Base-by-base conservation (phyloP, 192 early-diverging fungal genomes). In the Backusella macrospora region DNA sequence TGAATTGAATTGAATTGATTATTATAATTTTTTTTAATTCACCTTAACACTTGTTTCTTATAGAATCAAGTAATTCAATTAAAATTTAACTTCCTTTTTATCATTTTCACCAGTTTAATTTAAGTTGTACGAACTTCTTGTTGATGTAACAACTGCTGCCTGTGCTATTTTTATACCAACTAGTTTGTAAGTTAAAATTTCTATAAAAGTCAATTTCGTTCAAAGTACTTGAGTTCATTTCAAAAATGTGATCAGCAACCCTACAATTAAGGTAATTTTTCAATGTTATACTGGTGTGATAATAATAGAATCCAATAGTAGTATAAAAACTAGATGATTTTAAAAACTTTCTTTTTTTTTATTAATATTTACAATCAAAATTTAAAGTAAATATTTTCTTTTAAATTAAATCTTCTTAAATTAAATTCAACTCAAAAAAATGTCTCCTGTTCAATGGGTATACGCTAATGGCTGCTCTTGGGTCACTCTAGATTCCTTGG, bases 381-480 rank as follows among this genome's bases (percentile, higher is more conserved):
- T 34, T 34, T 34, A 1, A 34, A 34, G 0, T 34, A 34, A 34
- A 2, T 2, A 0, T 34, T 2, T 34, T 59, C 21, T 59, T 59
- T 59, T 18, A 26, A 46, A 59, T 23, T 13, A 26, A 59, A 59
- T 23, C 9, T 59, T 59, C 26, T 46, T 0, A 21, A 59, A 18
- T 59, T 12, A 1, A 55, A 59, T 10, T 52, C 21, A 52, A 13
- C 52, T 52, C 21, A 52, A 13, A 18, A 59, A 26, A 4, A 59
- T 59, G 52, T 8, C 52, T 13, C 26, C 52, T 21, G 65, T 40
- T 40, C 65, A 66, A 66, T 66, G 65, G 65, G 40, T 66, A 10
- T 66, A 66, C 65, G 65, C 65, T 66, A 66, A 66, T 42, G 65
- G 65, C 38, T 40, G 38, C n/a, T 18, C 18, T 0, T 66, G 65